Base-by-base conservation (phyloP, 2,329 filamentous ascomycete genomes). In the Mycosphaerelloides madeirae region DNA sequence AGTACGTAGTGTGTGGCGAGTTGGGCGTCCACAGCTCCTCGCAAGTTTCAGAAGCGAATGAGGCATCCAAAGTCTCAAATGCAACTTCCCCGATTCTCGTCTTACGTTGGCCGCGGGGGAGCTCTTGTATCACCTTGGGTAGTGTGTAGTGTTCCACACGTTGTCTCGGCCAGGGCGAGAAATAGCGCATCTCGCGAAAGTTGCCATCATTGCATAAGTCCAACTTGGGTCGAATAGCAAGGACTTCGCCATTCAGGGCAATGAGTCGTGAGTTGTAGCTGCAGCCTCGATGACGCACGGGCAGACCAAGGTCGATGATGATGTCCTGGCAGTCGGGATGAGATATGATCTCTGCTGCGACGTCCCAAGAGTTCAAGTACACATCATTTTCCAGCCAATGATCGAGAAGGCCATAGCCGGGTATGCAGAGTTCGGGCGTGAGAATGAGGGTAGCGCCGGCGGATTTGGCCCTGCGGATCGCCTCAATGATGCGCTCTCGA, bases 151-250 rank as follows among this genome's bases (percentile, higher is more conserved):
- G 70, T 57, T 88, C 84, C 1, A 79, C 71, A 19, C 79, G 65
- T 14, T 75, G 71, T 1, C 76, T 68, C 41, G 74, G 69, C 82
- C 83, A 85, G 0, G 81, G 76, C 1, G 76, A 80, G 58, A 85
- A 86, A 62, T 80, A 65, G 28, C 64, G 53, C 64, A 67, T 66
- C 52, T 73, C 71, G 5, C 70, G 62, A 41, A 67, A 72, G 55
- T 73, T 85, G 2, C 84, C 84, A 62, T 87, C 82, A 48, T 85
- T 83, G 37, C 83, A 83, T 5, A 89, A 74, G 56, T 73, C 81
- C 51, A 86, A 72, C 65, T 88, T 89, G 0, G 84, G 84, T 9
- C 85, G 73, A 45, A 93, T 83, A 46, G 84, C 71, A 14, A 89
- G 66, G 15, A 90, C 81, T 65, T 82, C 80, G 39, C 79, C 76